Percentiles rank a stretch among this genome's conserved stretches.
Evolutionary conservation across 2,329 filamentous ascomycete species (phyloP).

Genomic region (Emericellopsis cladophorae): DNA sequence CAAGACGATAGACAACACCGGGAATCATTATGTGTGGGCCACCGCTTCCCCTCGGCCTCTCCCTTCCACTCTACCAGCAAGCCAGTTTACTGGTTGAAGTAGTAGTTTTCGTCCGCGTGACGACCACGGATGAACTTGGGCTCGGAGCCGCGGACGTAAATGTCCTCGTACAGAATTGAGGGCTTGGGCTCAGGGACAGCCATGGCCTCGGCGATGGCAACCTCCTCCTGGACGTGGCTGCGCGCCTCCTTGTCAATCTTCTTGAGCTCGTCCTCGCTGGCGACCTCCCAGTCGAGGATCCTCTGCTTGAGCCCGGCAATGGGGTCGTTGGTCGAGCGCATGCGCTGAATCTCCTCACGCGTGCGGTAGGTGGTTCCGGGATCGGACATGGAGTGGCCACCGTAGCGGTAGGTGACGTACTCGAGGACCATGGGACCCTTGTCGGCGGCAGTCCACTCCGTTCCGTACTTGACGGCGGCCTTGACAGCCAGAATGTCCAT

Average conservation of each 20-base stretch:
- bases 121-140: constrained; percentile 79
- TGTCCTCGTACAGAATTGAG: constrained; percentile 89
- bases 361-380: constrained; percentile 98
- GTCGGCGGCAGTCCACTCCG: constrained; percentile 69
- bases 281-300: constrained; percentile 89
- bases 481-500: constrained; percentile 99
- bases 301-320: constrained; percentile 98
- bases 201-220: constrained; percentile 85
- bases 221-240: constrained; percentile 75
- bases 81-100: constrained; percentile 47
- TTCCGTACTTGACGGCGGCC: constrained; percentile 88
- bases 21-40: constrained; percentile 15
- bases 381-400: constrained; percentile 99
- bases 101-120: constrained; percentile 86
- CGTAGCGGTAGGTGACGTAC: constrained; percentile 98
- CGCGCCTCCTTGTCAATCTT: constrained; percentile 87
- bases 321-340: constrained; percentile 97
- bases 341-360: constrained; percentile 98
- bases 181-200: constrained; percentile 61
- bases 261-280: constrained; percentile 93
- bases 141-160: constrained; percentile 83
- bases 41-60: background rate
- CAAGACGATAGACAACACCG: constrained; percentile 10
- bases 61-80: background rate
- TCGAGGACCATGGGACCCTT: constrained; percentile 94